These are phyloP conservation scores for Amphirosellinia nigrospora DNA, from an alignment of 495 filamentous ascomycete genomes.

Conservation along the genomic window DNA sequence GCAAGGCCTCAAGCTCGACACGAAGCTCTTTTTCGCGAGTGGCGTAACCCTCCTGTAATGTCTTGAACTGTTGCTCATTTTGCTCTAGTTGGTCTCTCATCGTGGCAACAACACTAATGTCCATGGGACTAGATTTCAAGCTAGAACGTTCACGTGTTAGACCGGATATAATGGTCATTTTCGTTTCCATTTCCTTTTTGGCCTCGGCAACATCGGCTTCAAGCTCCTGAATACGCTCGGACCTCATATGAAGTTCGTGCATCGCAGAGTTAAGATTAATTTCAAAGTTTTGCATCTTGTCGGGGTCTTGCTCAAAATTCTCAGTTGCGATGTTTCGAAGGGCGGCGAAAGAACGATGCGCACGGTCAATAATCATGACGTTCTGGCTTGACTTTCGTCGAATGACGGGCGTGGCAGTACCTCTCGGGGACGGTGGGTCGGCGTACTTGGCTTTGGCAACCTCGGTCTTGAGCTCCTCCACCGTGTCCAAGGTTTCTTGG, in stretches of 20 bases:
- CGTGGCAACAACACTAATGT: constrained; percentile 88
- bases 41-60: constrained; percentile 74
- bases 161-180: constrained; percentile 92
- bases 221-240: constrained; percentile 86
- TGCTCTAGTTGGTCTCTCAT: constrained; percentile 87
- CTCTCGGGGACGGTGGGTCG: constrained; percentile 67
- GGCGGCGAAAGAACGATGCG: constrained; percentile 88
- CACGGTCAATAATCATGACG: constrained; percentile 85
- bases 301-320: constrained; percentile 80
- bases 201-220: constrained; percentile 83
- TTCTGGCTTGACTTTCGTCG: constrained; percentile 95
- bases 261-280: constrained; percentile 88
- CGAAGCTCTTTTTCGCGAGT: constrained; percentile 75
- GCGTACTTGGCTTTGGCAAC: constrained; percentile 71
- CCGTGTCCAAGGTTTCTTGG: constrained; percentile 77
- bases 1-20: constrained; percentile 71
- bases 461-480: constrained; percentile 89
- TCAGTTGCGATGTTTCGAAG: constrained; percentile 86
- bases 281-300: constrained; percentile 91
- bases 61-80: constrained; percentile 78
- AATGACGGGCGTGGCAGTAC: constrained; percentile 69
- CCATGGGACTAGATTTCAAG: constrained; percentile 85
- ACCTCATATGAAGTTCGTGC: constrained; percentile 85
- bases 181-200: constrained; percentile 95
- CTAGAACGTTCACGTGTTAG: constrained; percentile 90